Conservation (phyloP, 2,329 filamentous ascomycete species). For the Penicillium sp. region DNA sequence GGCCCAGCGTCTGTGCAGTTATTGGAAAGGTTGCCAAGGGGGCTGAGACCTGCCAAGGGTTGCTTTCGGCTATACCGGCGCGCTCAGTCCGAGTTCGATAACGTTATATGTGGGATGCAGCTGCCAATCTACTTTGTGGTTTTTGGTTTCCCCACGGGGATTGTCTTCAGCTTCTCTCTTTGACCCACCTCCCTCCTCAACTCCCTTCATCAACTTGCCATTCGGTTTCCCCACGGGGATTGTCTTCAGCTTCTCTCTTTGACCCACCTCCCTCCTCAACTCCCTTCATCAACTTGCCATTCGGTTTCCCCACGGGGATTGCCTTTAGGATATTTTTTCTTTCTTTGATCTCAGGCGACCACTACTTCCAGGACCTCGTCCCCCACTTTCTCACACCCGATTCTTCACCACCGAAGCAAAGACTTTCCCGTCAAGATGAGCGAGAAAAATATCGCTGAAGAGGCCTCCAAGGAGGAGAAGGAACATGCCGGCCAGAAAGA, state of each 20-base stretch:
- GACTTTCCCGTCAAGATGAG: background rate
- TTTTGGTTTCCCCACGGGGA: slow-evolving; percentile 4
- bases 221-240: too few species aligned
- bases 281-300: too few species aligned
- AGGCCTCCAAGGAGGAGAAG: background rate
- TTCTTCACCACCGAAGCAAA: background rate
- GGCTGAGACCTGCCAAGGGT: slow-evolving; percentile 4
- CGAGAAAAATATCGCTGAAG: background rate
- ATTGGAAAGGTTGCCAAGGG: slow-evolving; percentile 3
- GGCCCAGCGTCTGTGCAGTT: background rate
- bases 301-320: slow-evolving; percentile 3
- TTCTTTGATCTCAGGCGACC: background rate
- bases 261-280: too few species aligned
- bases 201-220: too few species aligned
- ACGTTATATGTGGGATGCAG: slow-evolving; percentile 7
- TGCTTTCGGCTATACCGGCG: slow-evolving; percentile 1
- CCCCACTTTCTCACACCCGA: background rate
- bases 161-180: too few species aligned
- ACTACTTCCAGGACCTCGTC: background rate
- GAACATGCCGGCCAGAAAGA: background rate
- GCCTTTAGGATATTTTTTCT: background rate
- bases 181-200: too few species aligned
- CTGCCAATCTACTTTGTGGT: too few species aligned
- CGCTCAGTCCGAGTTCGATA: background rate
- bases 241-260: too few species aligned